Conservation (phyloP, 73 alveolate genomes). For the Paramecium sonneborni region DNA sequence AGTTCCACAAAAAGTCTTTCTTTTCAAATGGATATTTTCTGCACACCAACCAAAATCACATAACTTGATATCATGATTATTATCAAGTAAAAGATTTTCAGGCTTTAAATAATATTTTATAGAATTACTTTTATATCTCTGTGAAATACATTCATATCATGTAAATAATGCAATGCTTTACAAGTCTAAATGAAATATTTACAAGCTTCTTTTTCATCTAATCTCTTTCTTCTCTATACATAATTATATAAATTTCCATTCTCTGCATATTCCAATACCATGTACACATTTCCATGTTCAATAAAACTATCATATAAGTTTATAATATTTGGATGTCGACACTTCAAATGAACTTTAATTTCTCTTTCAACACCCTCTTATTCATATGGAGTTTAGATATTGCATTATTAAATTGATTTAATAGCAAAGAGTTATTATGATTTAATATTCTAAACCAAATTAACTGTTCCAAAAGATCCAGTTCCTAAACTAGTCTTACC, state of each 20-base stretch:
- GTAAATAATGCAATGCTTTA: slow-evolving; percentile 61
- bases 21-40: slow-evolving; percentile 62
- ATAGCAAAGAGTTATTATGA: slow-evolving; percentile 13
- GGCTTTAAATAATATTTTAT: slow-evolving; percentile 67
- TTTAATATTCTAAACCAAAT: background rate
- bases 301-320: slow-evolving; percentile 58
- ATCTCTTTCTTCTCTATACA: slow-evolving; percentile 54
- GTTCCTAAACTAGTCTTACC: slow-evolving; percentile 50
- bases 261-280: slow-evolving; percentile 63
- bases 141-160: slow-evolving; percentile 55
- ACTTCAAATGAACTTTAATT: slow-evolving; percentile 51
- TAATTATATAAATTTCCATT: slow-evolving; percentile 67
- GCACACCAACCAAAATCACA: slow-evolving; percentile 91
- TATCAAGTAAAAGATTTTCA: slow-evolving; percentile 80
- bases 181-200: slow-evolving; percentile 64
- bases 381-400: slow-evolving; percentile 59
- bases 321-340: slow-evolving; percentile 57
- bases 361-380: slow-evolving; percentile 64
- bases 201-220: slow-evolving; percentile 66
- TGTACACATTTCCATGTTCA: slow-evolving; percentile 60
- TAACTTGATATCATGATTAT: slow-evolving; percentile 71
- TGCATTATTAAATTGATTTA: slow-evolving; percentile 10
- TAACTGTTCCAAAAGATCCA: slow-evolving; percentile 44
- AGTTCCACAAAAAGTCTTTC: slow-evolving; percentile 70
- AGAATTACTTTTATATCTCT: slow-evolving; percentile 65